Conservation (phyloP, 2,329 filamentous ascomycete genomes). For the Colletotrichum sp. region DNA sequence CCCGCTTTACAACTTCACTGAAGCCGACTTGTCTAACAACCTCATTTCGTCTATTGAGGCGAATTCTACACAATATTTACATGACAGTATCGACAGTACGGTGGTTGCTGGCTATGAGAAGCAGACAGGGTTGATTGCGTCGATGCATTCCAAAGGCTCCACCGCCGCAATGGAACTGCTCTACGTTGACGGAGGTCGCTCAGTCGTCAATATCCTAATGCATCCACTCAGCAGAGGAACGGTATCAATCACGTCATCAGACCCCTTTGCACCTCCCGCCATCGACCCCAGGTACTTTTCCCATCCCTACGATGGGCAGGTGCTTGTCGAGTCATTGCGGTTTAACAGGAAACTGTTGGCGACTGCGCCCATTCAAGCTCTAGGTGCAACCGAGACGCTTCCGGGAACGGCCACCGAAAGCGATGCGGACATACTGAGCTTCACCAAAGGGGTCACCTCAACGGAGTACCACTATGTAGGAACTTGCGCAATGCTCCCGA, state of each 20-base stretch:
- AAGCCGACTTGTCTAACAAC: background rate
- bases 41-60: constrained; percentile 30
- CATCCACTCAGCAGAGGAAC: constrained; percentile 44
- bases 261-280: constrained; percentile 30
- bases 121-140: constrained; percentile 34
- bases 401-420: constrained; percentile 24
- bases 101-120: constrained; percentile 40
- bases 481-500: constrained; percentile 30
- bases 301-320: background rate
- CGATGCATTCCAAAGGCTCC: constrained; percentile 29
- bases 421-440: background rate
- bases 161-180: constrained; percentile 31
- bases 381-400: constrained; percentile 11
- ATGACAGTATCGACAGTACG: constrained; percentile 31
- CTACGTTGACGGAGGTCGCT: constrained; percentile 33
- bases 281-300: constrained; percentile 13
- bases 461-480: constrained; percentile 25
- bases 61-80: constrained; percentile 35
- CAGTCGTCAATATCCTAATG: constrained; percentile 33
- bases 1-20: constrained; percentile 29
- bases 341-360: background rate
- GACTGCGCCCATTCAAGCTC: background rate
- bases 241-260: constrained; percentile 36
- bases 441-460: background rate
- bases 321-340: constrained; percentile 19